phyloP scores from a whole-genome alignment of 352 stramenopile genomes.

The Phytophthora chlamydospora region DNA sequence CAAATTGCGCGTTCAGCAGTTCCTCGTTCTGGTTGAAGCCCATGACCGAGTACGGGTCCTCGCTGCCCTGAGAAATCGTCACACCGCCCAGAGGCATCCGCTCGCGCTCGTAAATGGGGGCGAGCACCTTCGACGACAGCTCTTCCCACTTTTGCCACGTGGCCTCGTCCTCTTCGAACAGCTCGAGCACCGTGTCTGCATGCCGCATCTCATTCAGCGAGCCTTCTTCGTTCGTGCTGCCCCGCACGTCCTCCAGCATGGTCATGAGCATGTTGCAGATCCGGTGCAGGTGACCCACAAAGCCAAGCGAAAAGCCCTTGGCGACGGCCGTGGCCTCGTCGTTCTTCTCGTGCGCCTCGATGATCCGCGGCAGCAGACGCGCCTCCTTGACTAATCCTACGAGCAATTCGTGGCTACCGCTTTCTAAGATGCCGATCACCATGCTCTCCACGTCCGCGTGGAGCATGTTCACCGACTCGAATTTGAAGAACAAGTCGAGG shows the following conservation, averaged over 20 bases:
- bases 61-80: conserved; percentile 51
- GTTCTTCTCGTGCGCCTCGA: conserved; percentile 83
- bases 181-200: conserved; percentile 77
- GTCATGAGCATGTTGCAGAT: conserved; percentile 90
- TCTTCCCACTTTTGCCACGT: conserved; percentile 86
- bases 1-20: conserved; percentile 83
- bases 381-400: conserved; percentile 80
- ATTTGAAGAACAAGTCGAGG: conserved; percentile 88
- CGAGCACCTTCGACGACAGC: conserved; percentile 67
- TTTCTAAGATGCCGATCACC: conserved; percentile 84
- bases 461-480: conserved; percentile 89
- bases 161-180: conserved; percentile 78
- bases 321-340: conserved; percentile 59
- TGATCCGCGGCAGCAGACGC: conserved; percentile 68
- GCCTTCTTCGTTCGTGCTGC: conserved; percentile 60
- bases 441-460: conserved; percentile 88
- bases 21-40: conserved; percentile 77
- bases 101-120: conserved; percentile 81
- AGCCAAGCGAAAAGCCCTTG: conserved; percentile 80
- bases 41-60: conserved; percentile 81
- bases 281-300: conserved; percentile 80
- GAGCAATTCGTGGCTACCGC: conserved; percentile 74
- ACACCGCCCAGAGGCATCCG: conserved; percentile 77
- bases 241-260: conserved; percentile 76
- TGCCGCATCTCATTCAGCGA: conserved; percentile 88